Evolutionary conservation across 73 alveolate genomes (phyloP).

Genomic region (Uronychia binucleata): DNA sequence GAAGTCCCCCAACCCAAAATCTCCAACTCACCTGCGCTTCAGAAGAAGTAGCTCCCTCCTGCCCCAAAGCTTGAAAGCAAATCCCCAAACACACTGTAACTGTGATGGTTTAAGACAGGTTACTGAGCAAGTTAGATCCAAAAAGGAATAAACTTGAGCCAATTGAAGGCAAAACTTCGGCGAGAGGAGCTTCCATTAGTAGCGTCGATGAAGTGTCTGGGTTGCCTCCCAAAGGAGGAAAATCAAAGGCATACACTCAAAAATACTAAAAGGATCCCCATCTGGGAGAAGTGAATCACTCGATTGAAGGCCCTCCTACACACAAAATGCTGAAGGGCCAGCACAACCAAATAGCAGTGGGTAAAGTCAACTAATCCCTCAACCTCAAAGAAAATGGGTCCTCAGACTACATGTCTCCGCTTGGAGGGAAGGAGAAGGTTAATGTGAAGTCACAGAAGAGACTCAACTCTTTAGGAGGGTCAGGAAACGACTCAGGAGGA

Average conservation of each 20-base stretch:
- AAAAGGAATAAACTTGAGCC: neutral
- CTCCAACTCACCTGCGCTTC: neutral
- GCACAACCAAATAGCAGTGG: neutral
- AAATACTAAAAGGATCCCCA: neutral
- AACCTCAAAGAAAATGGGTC: neutral
- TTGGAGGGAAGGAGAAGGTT: too few species aligned
- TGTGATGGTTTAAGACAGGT: too few species aligned
- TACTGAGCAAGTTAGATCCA: neutral
- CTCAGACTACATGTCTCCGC: too few species aligned
- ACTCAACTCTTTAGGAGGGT: neutral
- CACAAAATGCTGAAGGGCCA: neutral
- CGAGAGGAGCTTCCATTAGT: neutral
- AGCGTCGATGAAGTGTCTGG: too few species aligned
- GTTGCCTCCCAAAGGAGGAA: neutral
- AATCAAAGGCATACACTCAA: neutral
- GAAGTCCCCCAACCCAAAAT: neutral
- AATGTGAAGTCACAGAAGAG: neutral
- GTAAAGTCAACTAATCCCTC: neutral
- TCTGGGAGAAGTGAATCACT: neutral
- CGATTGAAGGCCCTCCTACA: neutral
- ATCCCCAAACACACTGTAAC: too few species aligned
- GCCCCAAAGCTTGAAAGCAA: neutral
- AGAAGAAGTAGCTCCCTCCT: neutral
- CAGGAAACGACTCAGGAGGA: neutral
- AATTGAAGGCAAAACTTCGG: neutral